Evolutionary conservation across 768 basidiomycete species (phyloP), one percentile per base, ranked within the genome.

Genomic region (Trametes elegans): DNA sequence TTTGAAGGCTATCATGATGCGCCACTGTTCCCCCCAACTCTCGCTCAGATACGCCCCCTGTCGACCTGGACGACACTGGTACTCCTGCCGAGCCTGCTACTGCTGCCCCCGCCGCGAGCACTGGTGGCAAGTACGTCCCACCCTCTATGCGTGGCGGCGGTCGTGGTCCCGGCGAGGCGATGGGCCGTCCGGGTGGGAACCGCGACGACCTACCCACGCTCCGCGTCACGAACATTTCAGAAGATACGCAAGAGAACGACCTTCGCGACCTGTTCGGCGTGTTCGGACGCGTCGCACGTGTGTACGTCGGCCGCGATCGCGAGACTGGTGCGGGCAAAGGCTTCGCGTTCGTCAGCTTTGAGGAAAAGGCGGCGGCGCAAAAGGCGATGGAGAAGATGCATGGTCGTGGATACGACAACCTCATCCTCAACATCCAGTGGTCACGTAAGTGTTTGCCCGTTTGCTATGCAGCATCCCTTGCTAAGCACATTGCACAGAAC

Each of bases 291-390:
- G 87, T 95, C 31, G 87, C 84, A 29, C 76, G 97, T 49, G 93
- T 98, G 47, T 98, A 94, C 71, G 90, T 99, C 42, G 97, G 96
- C 23, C 80, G 90, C 40, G 97, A 99, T 69, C 79, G 93, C 49
- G 95, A 97, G 65, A 98, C 96, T 8, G 92, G 95, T 41, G 81
- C 88, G 19, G 94, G 94, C 53, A 97, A 96, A 72, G 96, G 96
- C 44, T 97, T 96, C 69, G 96, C 95, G 14, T 98, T 98, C 64
- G 95, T 99, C 51, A 92, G 88, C 69, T 99, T 97, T 65, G 96
- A 98, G 67, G 87, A 87, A 14, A 78, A 79, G 66, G 76, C 80
- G 10, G 75, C 78, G 49, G 97, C 92, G 18, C 90, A 96, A 72
- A 80, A 76, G 67, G 97, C 97, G 38, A 87, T 97, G 76, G 85